Evolutionary conservation across 345 rosid genomes (phyloP), one percentile per base, ranked within the genome.

Genomic region (Durio zibethinus): DNA sequence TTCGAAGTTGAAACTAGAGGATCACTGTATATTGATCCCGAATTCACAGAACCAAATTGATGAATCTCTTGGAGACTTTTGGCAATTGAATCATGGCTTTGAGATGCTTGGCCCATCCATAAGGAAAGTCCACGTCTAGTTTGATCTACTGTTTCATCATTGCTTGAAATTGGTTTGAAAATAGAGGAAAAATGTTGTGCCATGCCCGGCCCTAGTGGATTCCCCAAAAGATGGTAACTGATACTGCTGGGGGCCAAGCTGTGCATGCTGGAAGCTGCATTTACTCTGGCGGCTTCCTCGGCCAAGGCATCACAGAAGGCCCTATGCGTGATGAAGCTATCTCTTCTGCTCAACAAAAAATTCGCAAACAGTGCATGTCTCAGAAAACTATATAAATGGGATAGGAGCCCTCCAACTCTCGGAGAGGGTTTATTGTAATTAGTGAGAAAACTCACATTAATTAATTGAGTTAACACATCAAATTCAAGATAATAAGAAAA

Each of bases 251-350:
- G 47, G 54, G 86, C 75, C 38, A 87, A 80, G 68, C 38, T 82
- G 76, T 77, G 81, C 63, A 88, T 77, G 78, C 61, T 83, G 4
- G 98, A 82, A 68, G 87, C 89, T 76, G 97, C 99, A 76, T 86
- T 93, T 75, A 96, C 85, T 77, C 98, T 89, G 1, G 97, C 97
- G 4, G 98, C 87, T 86, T 96, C 98, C 84, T 93, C 97, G 2
- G 99, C 99, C 72, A 96, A 90, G 15, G 99, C 99, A 48, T 93
- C 98, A 60, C 99, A 96, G 80, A 92, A 96, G 5, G 99, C 99
- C 81, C 99, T 87, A n/a, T 96, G 99, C 10, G 98, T 96, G 52
- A 96, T 85, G 79, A 96, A 96, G 77, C 98, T 96, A 76, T 96
- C 99, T 68, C 98, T 81, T 89, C 99, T 96, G 89, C 82, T 63